Conservation (phyloP, 2,329 filamentous ascomycete genomes). For the Fusarium compactum region DNA sequence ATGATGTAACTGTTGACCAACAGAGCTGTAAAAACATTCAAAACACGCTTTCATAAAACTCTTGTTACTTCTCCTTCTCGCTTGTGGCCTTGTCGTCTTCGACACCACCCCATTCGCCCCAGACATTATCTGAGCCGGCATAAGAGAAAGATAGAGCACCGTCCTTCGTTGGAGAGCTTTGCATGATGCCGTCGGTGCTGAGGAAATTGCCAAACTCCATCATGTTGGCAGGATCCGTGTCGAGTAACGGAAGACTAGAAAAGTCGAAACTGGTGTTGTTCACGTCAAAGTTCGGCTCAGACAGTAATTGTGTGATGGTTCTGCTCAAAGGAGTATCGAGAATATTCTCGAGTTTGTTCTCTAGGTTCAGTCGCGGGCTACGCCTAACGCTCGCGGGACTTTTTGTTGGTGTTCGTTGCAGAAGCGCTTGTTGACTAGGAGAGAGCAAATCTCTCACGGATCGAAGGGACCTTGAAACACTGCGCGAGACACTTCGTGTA, state of each 20-base stretch:
- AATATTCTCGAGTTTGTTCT: conserved; percentile 53
- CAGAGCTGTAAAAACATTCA: conserved; percentile 29
- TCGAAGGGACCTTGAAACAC: conserved; percentile 68
- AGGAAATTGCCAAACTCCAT: conserved; percentile 64
- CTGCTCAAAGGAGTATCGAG: conserved; percentile 71
- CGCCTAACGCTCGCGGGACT: conserved; percentile 55
- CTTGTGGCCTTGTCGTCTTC: conserved; percentile 27
- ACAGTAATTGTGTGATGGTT: conserved; percentile 73
- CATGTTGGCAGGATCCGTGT: conserved; percentile 51
- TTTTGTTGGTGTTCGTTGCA: conserved; percentile 64
- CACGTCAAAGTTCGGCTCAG: conserved; percentile 63
- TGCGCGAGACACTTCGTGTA: conserved; percentile 71
- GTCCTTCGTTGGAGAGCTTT: conserved; percentile 61
- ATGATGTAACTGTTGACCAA: conserved; percentile 36
- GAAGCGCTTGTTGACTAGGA: conserved; percentile 56
- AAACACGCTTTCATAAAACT: conserved; percentile 21
- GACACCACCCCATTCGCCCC: conserved; percentile 48
- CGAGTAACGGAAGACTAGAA: conserved; percentile 54
- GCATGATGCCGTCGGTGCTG: conserved; percentile 60
- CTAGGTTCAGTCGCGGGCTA: conserved; percentile 58
- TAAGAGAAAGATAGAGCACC: conserved; percentile 49
- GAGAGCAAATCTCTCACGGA: conserved; percentile 60
- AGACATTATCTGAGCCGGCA: conserved; percentile 46
- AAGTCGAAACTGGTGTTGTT: conserved; percentile 60
- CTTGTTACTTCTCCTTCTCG: conserved; percentile 38